Evolutionary conservation across 2,329 filamentous ascomycete species (phyloP), one percentile per base, ranked within the genome.

Genomic region (Colletotrichum tropicale): DNA sequence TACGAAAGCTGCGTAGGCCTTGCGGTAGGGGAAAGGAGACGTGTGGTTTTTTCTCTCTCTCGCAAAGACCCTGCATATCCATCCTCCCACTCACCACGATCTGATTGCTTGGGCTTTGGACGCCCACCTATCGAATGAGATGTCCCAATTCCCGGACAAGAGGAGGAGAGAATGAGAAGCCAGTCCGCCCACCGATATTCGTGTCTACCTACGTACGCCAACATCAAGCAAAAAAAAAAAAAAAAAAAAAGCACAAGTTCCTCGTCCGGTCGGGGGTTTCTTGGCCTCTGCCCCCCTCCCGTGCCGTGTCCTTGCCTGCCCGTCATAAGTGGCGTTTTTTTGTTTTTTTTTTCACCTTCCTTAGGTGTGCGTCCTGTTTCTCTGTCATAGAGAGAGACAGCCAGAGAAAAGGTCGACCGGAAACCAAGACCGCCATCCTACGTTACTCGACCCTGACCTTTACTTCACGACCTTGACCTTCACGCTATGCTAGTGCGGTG

Each of bases 21-120:
- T 38, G 36, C 36, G 36, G 36, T 38, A 28, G 13, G 28, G 48
- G 38, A 58, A 67, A 52, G 62, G 28, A 62, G 36, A 32, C 38
- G 21, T 36, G 70, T 36, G 30, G 30, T 34, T 69, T 48, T 32
- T 58, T 58, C 28, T 26, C 26, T 9, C 34, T 36, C 21, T 21
- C 16, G 60, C 38, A 66, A 68, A 68, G 73, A 75, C 73, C 73
- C 73, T 75, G 73, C 73, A 75, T 75, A 75, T 75, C 56, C 69
- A 38, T 38, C 36, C 36, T 38, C 36, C 36, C 56, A 68, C 62
- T 32, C 43, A 32, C 64, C 64, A 64, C 68, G 67, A 58, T 38
- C 62, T 73, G 62, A 67, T 62, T 43, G 58, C 52, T 66, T 66
- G 55, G 58, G 66, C 38, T 56, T 55, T 38, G 24, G 48, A 38